These are phyloP conservation scores for Taphrina confusa DNA, from an alignment of 1,139 yeast species.

Conservation along the genomic window DNA sequence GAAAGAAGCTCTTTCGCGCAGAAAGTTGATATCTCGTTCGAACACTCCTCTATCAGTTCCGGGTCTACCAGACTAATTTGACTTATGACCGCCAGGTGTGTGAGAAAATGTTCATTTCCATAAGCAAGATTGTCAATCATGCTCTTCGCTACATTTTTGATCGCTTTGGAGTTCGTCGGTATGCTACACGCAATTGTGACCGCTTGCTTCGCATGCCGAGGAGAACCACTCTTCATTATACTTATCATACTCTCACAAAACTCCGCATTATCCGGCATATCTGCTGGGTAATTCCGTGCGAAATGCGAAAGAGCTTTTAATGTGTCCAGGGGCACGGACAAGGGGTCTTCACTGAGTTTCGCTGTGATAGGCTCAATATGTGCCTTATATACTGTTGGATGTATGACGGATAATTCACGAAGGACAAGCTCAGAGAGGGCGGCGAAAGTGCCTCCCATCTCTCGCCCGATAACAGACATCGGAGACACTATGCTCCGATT, in stretches of 20 bases:
- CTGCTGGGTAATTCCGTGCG: conserved; percentile 54
- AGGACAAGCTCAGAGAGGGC: conserved; percentile 55
- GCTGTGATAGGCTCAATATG: conserved; percentile 58
- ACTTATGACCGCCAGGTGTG: conserved; percentile 63
- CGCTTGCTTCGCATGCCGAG: conserved; percentile 67
- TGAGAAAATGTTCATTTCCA: conserved; percentile 49
- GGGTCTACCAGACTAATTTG: conserved; percentile 62
- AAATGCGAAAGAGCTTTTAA: conserved; percentile 66
- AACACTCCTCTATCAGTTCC: conserved; percentile 55
- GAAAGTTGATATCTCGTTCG: conserved; percentile 60
- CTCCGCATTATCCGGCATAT: conserved; percentile 45
- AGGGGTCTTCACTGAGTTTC: background rate
- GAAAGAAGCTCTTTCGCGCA: conserved; percentile 65
- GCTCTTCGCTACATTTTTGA: conserved; percentile 49
- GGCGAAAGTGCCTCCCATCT: conserved; percentile 37
- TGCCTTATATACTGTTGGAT: conserved; percentile 66
- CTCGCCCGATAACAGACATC: conserved; percentile 49
- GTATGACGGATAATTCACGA: conserved; percentile 59
- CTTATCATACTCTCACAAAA: conserved; percentile 46
- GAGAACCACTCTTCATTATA: conserved; percentile 57
- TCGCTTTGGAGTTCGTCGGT: conserved; percentile 49
- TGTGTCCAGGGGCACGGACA: conserved; percentile 45
- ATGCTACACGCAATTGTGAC: conserved; percentile 58
- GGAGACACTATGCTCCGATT: conserved; percentile 66
- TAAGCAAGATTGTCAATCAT: conserved; percentile 43